Base-by-base conservation (phyloP, 73 alveolate genomes). In the Diophrys sp. region DNA sequence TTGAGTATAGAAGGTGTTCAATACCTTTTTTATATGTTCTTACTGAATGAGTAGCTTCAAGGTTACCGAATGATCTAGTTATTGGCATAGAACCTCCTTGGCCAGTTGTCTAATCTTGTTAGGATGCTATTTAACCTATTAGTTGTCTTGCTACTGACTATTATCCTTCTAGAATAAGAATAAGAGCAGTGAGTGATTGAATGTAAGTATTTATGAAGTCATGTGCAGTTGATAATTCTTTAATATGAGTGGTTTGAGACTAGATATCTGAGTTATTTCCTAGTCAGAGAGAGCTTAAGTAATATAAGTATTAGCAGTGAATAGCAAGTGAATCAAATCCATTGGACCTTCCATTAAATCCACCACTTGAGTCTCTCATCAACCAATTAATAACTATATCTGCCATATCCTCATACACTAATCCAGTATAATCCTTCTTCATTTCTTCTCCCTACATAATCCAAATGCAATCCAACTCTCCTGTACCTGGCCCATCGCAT, bases 301-400 rank as follows among this genome's bases (percentile, higher is more conserved):
- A 25, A 84, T 84, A 62, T 84, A 84, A n/a, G 91, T 79, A 70
- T 33, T 73, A 25, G 91, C 56, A 71, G 77, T 55, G 87, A 1
- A 80, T 77, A 1, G 83, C 91, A 56, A 84, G 77, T 23, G 87
- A 70, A 80, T 84, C 91, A 1, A 77, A 34, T 27, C 87, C 91
- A 28, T 70, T 29, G 1, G 28, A n/a, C 30, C 56, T 26, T 28
- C 56, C 31, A 18, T 34, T 23, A 62, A 84, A 84, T 11, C 73
- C 66, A 2, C 91, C 91, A 23, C 71, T 2, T 1, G 80, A 74
- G 31, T 77, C 81, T 54, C 70, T 28, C 26, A 82, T 69, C 28
- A 82, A 2, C 90, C 90, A 82, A 1, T 33, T 30, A 1, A 72
- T 25, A 5, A 54, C 72, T 73, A 71, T 32, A 26, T n/a, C n/a